Evolutionary conservation across 768 basidiomycete species (phyloP).

Genomic region (Cystofilobasidium bisporidii): DNA sequence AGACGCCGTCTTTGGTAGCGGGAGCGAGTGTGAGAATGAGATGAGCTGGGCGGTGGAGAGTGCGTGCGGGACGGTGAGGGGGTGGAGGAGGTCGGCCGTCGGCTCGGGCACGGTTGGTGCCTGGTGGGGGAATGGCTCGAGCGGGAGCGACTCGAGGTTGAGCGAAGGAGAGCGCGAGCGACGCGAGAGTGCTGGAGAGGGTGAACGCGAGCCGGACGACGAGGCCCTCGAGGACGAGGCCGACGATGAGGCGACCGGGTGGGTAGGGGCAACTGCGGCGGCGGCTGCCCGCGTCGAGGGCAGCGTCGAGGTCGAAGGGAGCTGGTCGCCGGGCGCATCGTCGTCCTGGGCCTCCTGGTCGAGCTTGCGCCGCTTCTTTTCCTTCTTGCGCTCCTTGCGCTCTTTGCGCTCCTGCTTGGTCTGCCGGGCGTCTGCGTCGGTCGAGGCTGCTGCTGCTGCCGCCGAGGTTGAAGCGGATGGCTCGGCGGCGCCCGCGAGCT

Average conservation of each 20-base stretch:
- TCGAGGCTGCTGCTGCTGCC: no score
- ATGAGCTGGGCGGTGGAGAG: constrained; percentile 19
- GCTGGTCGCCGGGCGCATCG: constrained; percentile 15
- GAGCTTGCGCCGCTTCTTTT: constrained; percentile 28
- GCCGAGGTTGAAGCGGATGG: no score
- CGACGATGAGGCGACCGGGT: no score
- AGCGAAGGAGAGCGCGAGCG: neutral
- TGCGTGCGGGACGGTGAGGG: constrained; percentile 23
- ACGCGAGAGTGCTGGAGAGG: constrained; percentile 39
- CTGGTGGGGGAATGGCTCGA: constrained; percentile 19
- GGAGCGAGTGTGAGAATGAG: constrained; percentile 15
- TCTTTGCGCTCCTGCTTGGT: no score
- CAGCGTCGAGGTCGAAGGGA: neutral
- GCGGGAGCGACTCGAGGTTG: constrained; percentile 2
- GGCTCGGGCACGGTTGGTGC: constrained; percentile 16
- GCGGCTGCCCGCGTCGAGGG: no score
- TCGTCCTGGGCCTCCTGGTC: constrained; percentile 23
- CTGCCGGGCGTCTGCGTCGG: no score
- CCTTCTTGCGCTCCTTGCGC: constrained; percentile 7
- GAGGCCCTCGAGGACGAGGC: constrained; percentile 38
- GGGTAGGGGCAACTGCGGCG: no score
- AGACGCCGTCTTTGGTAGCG: neutral
- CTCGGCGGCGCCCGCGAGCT: no score
- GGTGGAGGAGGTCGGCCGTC: constrained; percentile 18
- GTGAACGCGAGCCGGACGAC: constrained; percentile 34